Percentiles rank a stretch among this genome's conserved stretches.
Evolutionary conservation across 345 rosid species (phyloP).

Genomic region (Microthlaspi erraticum): DNA sequence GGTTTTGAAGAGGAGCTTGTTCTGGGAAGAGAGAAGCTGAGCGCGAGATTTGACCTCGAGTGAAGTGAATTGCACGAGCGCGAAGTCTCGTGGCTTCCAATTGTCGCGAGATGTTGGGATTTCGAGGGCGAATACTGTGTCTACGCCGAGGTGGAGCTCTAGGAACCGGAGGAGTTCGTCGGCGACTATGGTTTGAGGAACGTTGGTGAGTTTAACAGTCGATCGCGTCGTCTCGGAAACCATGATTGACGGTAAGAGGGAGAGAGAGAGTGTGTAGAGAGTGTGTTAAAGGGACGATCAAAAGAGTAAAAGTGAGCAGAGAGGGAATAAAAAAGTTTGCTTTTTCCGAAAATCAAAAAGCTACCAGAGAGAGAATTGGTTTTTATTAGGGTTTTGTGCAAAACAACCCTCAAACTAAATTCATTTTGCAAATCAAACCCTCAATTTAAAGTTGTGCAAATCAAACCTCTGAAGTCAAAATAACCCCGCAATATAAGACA

Average conservation of each 20-base stretch:
- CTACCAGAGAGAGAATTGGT: background rate
- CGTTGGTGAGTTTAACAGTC: slow-evolving; percentile 60
- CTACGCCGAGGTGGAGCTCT: slow-evolving; percentile 65
- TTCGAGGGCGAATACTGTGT: slow-evolving; percentile 77
- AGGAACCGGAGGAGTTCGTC: slow-evolving; percentile 67
- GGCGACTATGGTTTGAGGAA: slow-evolving; percentile 70
- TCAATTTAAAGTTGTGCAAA: no score
- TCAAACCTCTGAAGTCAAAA: no score
- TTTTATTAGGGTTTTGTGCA: no score
- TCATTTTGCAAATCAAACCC: no score
- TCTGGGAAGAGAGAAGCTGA: slow-evolving; percentile 47
- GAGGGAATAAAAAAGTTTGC: slow-evolving; percentile 21
- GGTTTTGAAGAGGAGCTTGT: slow-evolving; percentile 59
- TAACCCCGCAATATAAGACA: no score
- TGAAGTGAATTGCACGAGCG: slow-evolving; percentile 79
- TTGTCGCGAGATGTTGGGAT: slow-evolving; percentile 62
- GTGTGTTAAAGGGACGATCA: background rate
- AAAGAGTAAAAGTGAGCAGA: background rate
- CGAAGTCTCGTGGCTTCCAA: slow-evolving; percentile 85
- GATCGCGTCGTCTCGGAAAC: slow-evolving; percentile 48
- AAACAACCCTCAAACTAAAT: no score
- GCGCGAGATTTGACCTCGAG: slow-evolving; percentile 58
- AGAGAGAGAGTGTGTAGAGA: background rate
- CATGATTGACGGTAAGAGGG: slow-evolving; percentile 19
- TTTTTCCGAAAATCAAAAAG: slow-evolving; percentile 9